Conservation (phyloP, 2,329 filamentous ascomycete species). For the Ceratocystiopsis minuta region DNA sequence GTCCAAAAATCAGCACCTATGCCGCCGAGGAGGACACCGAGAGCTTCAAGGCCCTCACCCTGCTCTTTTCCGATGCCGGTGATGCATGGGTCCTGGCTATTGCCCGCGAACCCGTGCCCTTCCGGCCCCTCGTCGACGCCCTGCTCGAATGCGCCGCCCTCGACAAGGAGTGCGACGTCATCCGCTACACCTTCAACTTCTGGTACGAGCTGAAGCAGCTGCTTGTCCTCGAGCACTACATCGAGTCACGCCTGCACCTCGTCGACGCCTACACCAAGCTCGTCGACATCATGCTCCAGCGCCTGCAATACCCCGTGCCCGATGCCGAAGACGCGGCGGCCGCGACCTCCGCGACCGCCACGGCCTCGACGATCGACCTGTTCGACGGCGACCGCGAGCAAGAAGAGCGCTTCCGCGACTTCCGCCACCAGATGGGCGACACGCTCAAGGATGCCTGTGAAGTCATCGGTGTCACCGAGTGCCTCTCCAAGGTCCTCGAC, state of each 20-base stretch:
- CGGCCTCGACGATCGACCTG: slow-evolving; percentile 52
- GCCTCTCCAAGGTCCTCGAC: slow-evolving; percentile 71
- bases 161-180: slow-evolving; percentile 78
- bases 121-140: slow-evolving; percentile 70
- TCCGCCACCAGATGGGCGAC: slow-evolving; percentile 93
- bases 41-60: slow-evolving; percentile 70
- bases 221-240: slow-evolving; percentile 76
- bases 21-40: slow-evolving; percentile 72
- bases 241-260: slow-evolving; percentile 57
- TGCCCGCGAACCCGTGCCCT: slow-evolving; percentile 63
- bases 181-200: slow-evolving; percentile 87
- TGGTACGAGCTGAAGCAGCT: slow-evolving; percentile 99
- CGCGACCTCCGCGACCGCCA: slow-evolving; percentile 19
- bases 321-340: slow-evolving; percentile 53
- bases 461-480: slow-evolving; percentile 85
- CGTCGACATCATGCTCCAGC: slow-evolving; percentile 81
- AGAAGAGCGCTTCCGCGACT: slow-evolving; percentile 93
- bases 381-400: slow-evolving; percentile 92
- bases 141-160: slow-evolving; percentile 81
- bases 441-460: slow-evolving; percentile 94
- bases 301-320: slow-evolving; percentile 69
- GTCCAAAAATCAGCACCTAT: slow-evolving; percentile 56
- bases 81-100: slow-evolving; percentile 90
- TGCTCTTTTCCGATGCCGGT: slow-evolving; percentile 81
- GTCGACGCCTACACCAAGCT: slow-evolving; percentile 73